Percentiles rank a stretch among this genome's conserved stretches.
Conservation (phyloP, 1,284 basidiomycete species). For the Boletus smithii region DNA sequence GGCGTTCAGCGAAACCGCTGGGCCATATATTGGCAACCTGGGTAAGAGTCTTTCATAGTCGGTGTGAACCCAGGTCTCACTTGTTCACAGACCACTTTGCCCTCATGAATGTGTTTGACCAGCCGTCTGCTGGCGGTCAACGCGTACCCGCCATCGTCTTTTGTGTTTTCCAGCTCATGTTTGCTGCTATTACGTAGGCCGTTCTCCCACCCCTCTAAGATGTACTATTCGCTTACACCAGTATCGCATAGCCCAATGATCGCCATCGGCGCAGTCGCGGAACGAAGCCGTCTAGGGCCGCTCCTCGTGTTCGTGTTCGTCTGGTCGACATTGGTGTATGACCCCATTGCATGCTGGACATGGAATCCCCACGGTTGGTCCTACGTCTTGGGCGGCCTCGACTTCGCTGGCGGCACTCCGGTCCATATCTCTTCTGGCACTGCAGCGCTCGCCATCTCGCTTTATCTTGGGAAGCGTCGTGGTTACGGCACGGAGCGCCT, state of each 20-base stretch:
- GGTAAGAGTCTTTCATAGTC: slow-evolving; percentile 36
- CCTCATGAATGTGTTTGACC: slow-evolving; percentile 74
- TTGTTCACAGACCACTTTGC: slow-evolving; percentile 67
- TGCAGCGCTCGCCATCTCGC: slow-evolving; percentile 86
- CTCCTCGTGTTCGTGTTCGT: slow-evolving; percentile 86
- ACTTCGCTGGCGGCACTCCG: slow-evolving; percentile 95
- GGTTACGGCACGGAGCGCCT: slow-evolving; percentile 92
- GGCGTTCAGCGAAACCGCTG: slow-evolving; percentile 63
- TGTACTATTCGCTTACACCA: too few species aligned
- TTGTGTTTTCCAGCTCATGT: slow-evolving; percentile 88
- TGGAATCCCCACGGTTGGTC: slow-evolving; percentile 93
- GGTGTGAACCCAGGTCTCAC: slow-evolving; percentile 8
- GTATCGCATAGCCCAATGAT: slow-evolving; percentile 59
- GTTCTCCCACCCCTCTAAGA: too few species aligned
- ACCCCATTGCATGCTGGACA: slow-evolving; percentile 92
- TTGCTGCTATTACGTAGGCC: slow-evolving; percentile 76
- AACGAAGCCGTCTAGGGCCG: slow-evolving; percentile 86
- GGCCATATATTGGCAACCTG: slow-evolving; percentile 60
- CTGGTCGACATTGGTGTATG: slow-evolving; percentile 93
- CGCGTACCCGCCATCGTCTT: slow-evolving; percentile 83
- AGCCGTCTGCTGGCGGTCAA: slow-evolving; percentile 70
- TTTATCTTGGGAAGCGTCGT: slow-evolving; percentile 88
- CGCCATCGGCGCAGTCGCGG: slow-evolving; percentile 89
- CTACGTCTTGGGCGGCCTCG: slow-evolving; percentile 73
- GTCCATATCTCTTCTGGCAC: slow-evolving; percentile 93